Base-by-base conservation (phyloP, 2,329 filamentous ascomycete species). In the Stagonosporopsis rhizophila region DNA sequence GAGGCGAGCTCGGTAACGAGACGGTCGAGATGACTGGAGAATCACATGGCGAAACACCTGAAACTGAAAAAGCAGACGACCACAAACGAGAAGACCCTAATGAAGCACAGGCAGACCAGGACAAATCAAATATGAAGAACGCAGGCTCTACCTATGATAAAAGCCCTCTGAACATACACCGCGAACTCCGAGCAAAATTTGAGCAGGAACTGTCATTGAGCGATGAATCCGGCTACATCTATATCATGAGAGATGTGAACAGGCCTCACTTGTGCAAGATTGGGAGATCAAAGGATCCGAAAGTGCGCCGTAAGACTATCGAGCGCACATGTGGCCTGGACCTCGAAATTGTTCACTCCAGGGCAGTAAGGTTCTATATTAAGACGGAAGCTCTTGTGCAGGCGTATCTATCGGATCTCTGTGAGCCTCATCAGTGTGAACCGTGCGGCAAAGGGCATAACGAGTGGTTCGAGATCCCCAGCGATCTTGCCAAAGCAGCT, bases 381-480 rank as follows among this genome's bases (percentile, higher is more conserved):
- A 35, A 37, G 30, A 52, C 50, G 2, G 50, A 52, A 32, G n/a
- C 6, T 17, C 41, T 52, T 8, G 22, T 52, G 4, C 14, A 52
- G 2, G 27, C 27, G n/a, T 52, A 52, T 23, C 19, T 52, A n/a
- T 17, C 20, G 9, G 50, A 52, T 25, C 19, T 52, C 9, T 23
- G 50, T 20, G 9, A n/a, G 23, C 34, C 41, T 11, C 40, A 40
- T 14, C 6, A 17, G 6, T 44, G 40, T 20, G 5, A 28, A 17
- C 11, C 6, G 1, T 52, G 50, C 22, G 5, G 12, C 1, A n/a
- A 20, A 32, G 25, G 12, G 6, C 50, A 52, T 41, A 30, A 27
- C 3, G 50, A 52, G 23, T 52, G 50, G 50, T 52, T 52, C 27
- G 35, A 46, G 8, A 41, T 46, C 27, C 1, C 25, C 1, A 12